phyloP scores from a whole-genome alignment of 768 basidiomycete species.

The Hortiboletus campestris region DNA sequence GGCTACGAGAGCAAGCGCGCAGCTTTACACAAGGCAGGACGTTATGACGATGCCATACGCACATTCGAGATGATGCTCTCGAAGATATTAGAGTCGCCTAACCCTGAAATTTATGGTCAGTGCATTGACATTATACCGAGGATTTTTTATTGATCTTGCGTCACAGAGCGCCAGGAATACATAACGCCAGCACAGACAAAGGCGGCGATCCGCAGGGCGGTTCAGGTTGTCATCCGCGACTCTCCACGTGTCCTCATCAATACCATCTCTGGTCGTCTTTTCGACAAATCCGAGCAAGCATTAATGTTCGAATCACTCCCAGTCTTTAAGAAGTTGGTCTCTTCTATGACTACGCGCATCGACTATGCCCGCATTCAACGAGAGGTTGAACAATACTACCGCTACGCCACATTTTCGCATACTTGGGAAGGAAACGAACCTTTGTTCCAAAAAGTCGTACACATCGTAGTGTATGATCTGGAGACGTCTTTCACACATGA shows the following conservation, averaged over 20 bases:
- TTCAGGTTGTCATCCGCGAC: conserved; percentile 1
- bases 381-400: background rate
- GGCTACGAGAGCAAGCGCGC: too few species aligned
- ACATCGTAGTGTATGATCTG: too few species aligned
- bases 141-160: background rate
- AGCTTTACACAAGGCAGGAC: too few species aligned
- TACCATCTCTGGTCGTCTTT: conserved; percentile 2
- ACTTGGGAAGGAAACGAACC: background rate
- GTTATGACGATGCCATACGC: too few species aligned
- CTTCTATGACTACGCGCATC: conserved; percentile 5
- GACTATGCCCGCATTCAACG: background rate
- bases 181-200: background rate
- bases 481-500: too few species aligned
- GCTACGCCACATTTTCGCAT: conserved; percentile 1
- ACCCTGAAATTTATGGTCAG: background rate
- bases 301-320: conserved; percentile 1
- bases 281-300: conserved; percentile 1
- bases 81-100: too few species aligned
- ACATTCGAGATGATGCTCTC: too few species aligned
- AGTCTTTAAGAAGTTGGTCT: conserved; percentile 3
- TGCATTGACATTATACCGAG: too few species aligned
- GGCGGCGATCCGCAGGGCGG: background rate
- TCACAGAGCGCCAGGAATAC: background rate
- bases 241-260: conserved; percentile 5
- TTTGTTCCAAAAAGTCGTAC: background rate